Conservation (phyloP, 345 rosid genomes). For the Brassica carinata region DNA sequence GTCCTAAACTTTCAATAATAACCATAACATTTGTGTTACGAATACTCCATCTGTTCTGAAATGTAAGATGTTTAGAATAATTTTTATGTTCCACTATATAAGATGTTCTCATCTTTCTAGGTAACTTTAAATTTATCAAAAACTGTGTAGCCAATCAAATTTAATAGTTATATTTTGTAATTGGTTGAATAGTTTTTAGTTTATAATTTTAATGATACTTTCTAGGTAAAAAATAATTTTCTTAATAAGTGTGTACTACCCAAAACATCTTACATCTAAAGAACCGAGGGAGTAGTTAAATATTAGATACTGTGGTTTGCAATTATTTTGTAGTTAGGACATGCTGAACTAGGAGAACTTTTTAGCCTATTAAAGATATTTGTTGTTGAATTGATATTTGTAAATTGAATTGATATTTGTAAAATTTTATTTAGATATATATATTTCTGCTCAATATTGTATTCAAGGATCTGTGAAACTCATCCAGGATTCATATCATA, state of each 20-base stretch:
- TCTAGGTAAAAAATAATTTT: too few species aligned
- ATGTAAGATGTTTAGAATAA: too few species aligned
- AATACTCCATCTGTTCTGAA: not conserved
- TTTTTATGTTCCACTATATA: too few species aligned
- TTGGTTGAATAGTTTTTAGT: too few species aligned
- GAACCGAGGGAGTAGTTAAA: not conserved
- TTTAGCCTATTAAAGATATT: not conserved
- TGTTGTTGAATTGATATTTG: not conserved
- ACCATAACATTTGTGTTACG: not conserved
- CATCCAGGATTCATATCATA: not conserved
- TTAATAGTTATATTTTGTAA: too few species aligned
- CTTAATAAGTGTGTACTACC: too few species aligned
- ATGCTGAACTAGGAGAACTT: not conserved
- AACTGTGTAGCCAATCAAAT: too few species aligned
- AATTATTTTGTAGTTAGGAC: not conserved
- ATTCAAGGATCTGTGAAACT: not conserved
- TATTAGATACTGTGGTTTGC: slow-evolving; percentile 7
- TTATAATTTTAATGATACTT: too few species aligned
- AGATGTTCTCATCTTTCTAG: too few species aligned
- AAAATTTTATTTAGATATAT: too few species aligned
- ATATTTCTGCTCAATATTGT: not conserved
- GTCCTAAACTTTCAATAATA: not conserved
- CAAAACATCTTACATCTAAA: too few species aligned
- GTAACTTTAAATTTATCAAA: too few species aligned
- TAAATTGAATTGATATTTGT: not conserved